phyloP scores from a whole-genome alignment of 1,284 basidiomycete species.

The Mrakiaceae sp. region DNA sequence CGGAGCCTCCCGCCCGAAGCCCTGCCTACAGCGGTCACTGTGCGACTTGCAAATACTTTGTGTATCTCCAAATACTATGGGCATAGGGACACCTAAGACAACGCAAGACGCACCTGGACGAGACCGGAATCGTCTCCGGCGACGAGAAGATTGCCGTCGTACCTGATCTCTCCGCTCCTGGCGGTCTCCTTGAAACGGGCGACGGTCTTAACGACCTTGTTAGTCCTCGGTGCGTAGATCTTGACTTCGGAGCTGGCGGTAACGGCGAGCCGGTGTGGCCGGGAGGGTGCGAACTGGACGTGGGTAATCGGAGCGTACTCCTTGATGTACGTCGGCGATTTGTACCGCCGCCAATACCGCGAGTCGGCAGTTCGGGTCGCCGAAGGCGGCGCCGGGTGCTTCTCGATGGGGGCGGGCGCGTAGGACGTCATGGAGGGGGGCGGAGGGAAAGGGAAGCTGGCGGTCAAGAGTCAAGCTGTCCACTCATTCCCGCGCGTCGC shows the following conservation, averaged over 20 bases:
- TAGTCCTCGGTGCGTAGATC: conserved; percentile 89
- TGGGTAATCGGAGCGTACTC: conserved; percentile 89
- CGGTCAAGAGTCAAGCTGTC: not conserved
- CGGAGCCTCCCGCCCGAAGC: not conserved
- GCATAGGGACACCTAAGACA: not conserved
- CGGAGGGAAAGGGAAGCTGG: not conserved
- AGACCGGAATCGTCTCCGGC: conserved; percentile 90
- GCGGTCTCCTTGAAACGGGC: conserved; percentile 95
- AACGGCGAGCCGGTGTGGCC: conserved; percentile 87
- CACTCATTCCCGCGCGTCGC: too few relatives aligned
- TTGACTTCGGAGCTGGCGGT: conserved; percentile 89
- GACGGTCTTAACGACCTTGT: conserved; percentile 91
- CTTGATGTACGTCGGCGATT: conserved; percentile 79
- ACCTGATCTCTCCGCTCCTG: conserved; percentile 70
- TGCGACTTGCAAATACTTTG: too few relatives aligned
- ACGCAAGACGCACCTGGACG: conserved; percentile 56
- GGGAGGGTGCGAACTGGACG: conserved; percentile 72
- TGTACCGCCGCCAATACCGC: conserved; percentile 68
- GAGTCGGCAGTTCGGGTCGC: conserved; percentile 57
- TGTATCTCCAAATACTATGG: too few relatives aligned
- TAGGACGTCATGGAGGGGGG: conserved; percentile 9
- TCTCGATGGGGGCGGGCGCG: conserved; percentile 13
- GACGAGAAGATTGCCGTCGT: conserved; percentile 87
- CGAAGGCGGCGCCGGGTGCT: conserved; percentile 47
- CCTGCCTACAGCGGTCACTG: too few relatives aligned